Conservation (phyloP, 176 grass and related monocot species). For the Hordeum marinum region DNA sequence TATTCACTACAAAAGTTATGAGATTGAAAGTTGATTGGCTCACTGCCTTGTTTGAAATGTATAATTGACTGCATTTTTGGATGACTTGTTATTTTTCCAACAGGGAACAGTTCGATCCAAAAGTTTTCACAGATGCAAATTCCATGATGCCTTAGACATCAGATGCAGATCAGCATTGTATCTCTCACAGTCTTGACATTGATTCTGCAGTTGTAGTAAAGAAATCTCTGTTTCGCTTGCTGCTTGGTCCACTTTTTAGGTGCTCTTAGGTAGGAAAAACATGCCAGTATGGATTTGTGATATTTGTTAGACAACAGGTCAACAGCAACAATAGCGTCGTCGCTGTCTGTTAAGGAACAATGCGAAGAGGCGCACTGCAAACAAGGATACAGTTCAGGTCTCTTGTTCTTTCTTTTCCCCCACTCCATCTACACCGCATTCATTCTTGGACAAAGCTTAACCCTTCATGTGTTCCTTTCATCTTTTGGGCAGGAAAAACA, state of each 20-base stretch:
- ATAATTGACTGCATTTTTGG: neutral
- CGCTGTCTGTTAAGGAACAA: neutral
- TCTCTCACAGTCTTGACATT: neutral
- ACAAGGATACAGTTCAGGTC: slow-evolving; percentile 23
- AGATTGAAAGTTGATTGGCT: neutral
- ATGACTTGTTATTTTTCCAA: slow-evolving; percentile 10
- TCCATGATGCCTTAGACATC: neutral
- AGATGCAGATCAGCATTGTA: neutral
- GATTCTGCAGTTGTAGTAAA: slow-evolving; percentile 16
- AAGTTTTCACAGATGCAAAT: neutral
- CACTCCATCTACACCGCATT: neutral
- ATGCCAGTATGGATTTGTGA: neutral
- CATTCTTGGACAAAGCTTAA: slow-evolving; percentile 14
- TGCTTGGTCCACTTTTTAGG: slow-evolving; percentile 42
- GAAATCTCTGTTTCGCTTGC: slow-evolving; percentile 29
- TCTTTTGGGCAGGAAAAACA: slow-evolving; percentile 16
- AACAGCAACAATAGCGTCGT: neutral
- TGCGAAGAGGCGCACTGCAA: neutral
- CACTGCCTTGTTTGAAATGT: neutral
- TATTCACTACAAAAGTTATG: neutral
- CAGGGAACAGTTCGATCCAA: neutral
- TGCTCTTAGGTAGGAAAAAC: slow-evolving; percentile 51
- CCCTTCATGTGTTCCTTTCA: neutral
- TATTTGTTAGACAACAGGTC: slow-evolving; percentile 12
- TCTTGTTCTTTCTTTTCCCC: slow-evolving; percentile 10